Evolutionary conservation across 257 asterid genomes (phyloP), one percentile per base, ranked within the genome.

Genomic region (Euphrasia confusa): DNA sequence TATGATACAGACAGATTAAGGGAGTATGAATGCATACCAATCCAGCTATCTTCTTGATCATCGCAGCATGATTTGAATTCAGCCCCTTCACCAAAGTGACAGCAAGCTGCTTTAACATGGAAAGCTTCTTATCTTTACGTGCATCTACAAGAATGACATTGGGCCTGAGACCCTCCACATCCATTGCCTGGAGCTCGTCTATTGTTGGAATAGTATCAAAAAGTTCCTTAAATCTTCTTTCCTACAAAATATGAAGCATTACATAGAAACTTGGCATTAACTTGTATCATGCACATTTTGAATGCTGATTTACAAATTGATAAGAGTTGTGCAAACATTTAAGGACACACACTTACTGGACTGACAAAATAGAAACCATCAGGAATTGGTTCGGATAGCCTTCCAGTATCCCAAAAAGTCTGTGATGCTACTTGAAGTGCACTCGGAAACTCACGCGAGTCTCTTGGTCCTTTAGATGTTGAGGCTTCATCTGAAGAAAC

Each of bases 181-280:
- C 96, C 79, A 90, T 72, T 65, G 83, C 64, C 49, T 80, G 80
- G 67, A 90, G 95, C 75, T 85, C 96, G 47, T 83, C 96, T 63
- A 88, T 72, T 70, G 96, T 71, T 62, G 97, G 97, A 65, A 88
- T 71, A 63, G 82, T 69, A 65, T 90, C 91, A 73, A 85, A 88
- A 65, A 79, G 86, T 81, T 88, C 96, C 86, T 82, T 90, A 78
- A 87, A 81, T 84, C 96, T 83, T 88, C 90, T 82, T 82, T 88
- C 97, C 97, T 90, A 68, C 81, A 80, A 66, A 72, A 71, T 60
- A 68, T 28, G 65, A 65, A 62, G 58, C 48, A 70, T 65, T 64
- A 78, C 60, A 73, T 61, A 35, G 40, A 35, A 35, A 6, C 40
- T 6, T 35, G 40, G 8, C 10, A 35, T 35, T 35, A 35, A 73